A percentile compares a stretch with the other conserved stretches of the same genome.
phyloP scores from a whole-genome alignment of 23 red algal species.

The Gracilariopsis chorda region DNA sequence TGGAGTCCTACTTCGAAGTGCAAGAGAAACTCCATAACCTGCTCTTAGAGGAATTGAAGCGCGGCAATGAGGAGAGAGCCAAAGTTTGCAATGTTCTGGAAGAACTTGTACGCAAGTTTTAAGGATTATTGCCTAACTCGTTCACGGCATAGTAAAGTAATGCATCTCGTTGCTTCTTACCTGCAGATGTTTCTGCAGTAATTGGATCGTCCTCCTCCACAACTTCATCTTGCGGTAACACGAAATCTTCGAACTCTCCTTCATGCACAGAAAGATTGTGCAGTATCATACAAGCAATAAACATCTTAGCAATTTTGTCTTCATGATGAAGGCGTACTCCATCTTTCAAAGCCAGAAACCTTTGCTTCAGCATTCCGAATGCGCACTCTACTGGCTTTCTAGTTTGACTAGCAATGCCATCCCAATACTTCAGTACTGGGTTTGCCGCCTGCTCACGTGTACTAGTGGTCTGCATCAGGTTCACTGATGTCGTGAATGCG shows the following conservation, averaged over 20 bases:
- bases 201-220: neutral
- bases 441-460: neutral
- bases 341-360: neutral
- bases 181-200: neutral
- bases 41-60: no score
- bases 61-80: no score
- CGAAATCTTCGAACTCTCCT: no score
- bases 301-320: neutral
- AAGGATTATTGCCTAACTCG: neutral
- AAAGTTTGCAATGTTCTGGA: no score
- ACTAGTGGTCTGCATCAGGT: neutral
- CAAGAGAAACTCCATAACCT: no score
- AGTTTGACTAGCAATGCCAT: neutral
- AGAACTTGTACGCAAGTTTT: no score
- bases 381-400: slow-evolving; percentile 33
- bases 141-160: slow-evolving; percentile 10
- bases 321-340: neutral
- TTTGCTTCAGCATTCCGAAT: neutral
- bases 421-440: neutral
- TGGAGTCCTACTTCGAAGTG: no score
- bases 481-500: neutral
- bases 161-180: slow-evolving; percentile 8
- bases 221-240: neutral
- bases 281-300: no score
- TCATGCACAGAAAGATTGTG: no score